Evolutionary conservation across 306 rosid species (phyloP).

Genomic region (Sphenostylis stenocarpa): DNA sequence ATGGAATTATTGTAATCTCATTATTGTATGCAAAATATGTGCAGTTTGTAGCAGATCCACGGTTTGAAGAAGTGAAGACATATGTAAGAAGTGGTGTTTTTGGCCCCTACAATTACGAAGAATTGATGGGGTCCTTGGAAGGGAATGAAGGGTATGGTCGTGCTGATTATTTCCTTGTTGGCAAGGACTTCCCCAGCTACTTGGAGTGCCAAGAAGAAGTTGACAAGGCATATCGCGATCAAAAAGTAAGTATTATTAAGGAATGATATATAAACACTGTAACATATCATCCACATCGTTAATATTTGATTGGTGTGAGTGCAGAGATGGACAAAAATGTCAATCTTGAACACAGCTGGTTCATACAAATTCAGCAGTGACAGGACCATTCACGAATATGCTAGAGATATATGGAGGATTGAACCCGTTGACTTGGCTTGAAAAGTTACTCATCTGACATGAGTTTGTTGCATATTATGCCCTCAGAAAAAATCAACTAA

Average conservation of each 20-base stretch:
- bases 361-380: conserved; percentile 96
- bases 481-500: not conserved
- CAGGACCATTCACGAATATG: conserved; percentile 87
- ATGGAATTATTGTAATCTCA: not conserved
- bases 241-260: conserved; percentile 49
- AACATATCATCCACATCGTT: too few species aligned
- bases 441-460: not conserved
- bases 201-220: conserved; percentile 85
- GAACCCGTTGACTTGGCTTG: conserved; percentile 57
- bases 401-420: conserved; percentile 84
- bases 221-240: conserved; percentile 75
- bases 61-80: conserved; percentile 86
- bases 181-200: conserved; percentile 91
- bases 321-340: conserved; percentile 95
- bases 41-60: conserved; percentile 83
- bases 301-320: conserved; percentile 30
- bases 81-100: conserved; percentile 84
- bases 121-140: conserved; percentile 84
- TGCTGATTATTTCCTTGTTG: conserved; percentile 95
- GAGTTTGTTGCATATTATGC: not conserved
- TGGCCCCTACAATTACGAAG: conserved; percentile 63
- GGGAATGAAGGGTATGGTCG: conserved; percentile 93
- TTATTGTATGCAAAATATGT: conserved; percentile 4
- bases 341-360: conserved; percentile 92
- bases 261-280: not conserved